These are phyloP conservation scores for Boletus reticulatus DNA, from an alignment of 768 basidiomycete genomes.

Conservation along the genomic window DNA sequence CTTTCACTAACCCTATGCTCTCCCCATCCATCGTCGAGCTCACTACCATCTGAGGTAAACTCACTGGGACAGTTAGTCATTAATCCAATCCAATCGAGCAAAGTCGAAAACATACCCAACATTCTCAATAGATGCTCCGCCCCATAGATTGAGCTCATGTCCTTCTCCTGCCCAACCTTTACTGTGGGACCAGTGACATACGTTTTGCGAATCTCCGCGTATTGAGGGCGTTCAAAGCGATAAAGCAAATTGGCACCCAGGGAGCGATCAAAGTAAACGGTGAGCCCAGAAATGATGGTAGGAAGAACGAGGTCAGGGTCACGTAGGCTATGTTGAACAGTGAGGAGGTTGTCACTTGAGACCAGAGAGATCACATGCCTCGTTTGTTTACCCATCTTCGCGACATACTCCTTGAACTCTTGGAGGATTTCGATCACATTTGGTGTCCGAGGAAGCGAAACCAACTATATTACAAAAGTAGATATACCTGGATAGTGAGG, in stretches of 20 bases:
- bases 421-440: constrained; percentile 74
- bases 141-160: constrained; percentile 90
- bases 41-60: constrained; percentile 86
- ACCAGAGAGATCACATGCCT: constrained; percentile 35
- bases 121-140: constrained; percentile 92
- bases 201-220: constrained; percentile 69
- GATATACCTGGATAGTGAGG: not conserved
- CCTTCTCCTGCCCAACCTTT: constrained; percentile 64
- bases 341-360: not conserved
- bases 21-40: constrained; percentile 90
- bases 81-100: not conserved
- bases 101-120: constrained; percentile 62
- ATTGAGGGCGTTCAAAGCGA: constrained; percentile 93
- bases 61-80: constrained; percentile 55
- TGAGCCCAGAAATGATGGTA: constrained; percentile 82
- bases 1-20: constrained; percentile 75
- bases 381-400: constrained; percentile 43
- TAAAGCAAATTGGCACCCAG: constrained; percentile 89
- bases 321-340: constrained; percentile 46
- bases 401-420: constrained; percentile 70
- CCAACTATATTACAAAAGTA: constrained; percentile 52
- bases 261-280: constrained; percentile 91
- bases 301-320: constrained; percentile 69
- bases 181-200: constrained; percentile 76
- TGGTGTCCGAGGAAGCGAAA: constrained; percentile 77